Evolutionary conservation across 345 rosid species (phyloP).

Genomic region (Aquilaria sinensis): DNA sequence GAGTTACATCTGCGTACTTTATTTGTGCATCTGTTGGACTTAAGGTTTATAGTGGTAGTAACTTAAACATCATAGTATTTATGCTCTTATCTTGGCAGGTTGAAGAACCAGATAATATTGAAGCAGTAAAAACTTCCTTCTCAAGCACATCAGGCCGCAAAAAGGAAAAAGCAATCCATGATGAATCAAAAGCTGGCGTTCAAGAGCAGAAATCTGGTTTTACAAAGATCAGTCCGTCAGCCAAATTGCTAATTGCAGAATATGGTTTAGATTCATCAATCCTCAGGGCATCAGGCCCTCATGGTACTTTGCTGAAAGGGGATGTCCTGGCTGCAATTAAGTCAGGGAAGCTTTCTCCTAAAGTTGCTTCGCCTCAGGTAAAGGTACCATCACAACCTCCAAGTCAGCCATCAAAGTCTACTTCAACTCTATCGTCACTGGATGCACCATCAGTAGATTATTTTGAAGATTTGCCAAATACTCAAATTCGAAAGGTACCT

Average conservation of each 20-base stretch:
- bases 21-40: neutral
- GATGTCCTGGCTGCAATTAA: constrained; percentile 78
- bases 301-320: constrained; percentile 77
- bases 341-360: constrained; percentile 58
- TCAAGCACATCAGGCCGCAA: constrained; percentile 32
- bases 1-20: neutral
- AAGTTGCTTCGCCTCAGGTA: constrained; percentile 31
- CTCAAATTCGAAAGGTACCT: constrained; percentile 96
- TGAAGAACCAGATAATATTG: constrained; percentile 74
- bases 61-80: constrained; percentile 12
- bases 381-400: constrained; percentile 38
- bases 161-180: constrained; percentile 36
- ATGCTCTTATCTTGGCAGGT: constrained; percentile 49
- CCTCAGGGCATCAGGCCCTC: constrained; percentile 77
- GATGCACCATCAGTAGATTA: constrained; percentile 39
- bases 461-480: constrained; percentile 80
- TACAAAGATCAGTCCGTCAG: constrained; percentile 88
- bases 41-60: constrained; percentile 7
- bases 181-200: constrained; percentile 36
- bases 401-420: constrained; percentile 28
- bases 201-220: constrained; percentile 32
- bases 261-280: constrained; percentile 75
- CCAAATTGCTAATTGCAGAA: constrained; percentile 69
- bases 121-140: constrained; percentile 54
- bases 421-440: constrained; percentile 25